phyloP scores from a whole-genome alignment of 1,284 basidiomycete genomes.

The Fomitopsis betulina region DNA sequence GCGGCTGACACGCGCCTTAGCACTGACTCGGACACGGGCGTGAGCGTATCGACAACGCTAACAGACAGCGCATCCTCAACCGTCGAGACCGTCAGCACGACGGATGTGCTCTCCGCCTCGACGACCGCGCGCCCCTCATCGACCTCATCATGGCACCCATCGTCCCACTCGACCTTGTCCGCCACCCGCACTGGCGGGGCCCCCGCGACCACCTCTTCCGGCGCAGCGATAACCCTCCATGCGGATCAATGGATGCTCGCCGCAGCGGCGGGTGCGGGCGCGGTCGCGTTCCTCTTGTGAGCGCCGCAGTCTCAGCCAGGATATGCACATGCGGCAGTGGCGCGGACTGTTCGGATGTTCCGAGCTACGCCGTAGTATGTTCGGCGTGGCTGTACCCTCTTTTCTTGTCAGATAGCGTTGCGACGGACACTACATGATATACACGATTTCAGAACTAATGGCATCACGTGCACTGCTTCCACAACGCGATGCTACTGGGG shows the following conservation, averaged over 20 bases:
- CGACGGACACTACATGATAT: too few relatives aligned
- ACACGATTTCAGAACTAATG: too few relatives aligned
- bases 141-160: not conserved
- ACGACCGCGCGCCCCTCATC: not conserved
- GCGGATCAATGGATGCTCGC: slow-evolving; percentile 1
- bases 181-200: not conserved
- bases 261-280: not conserved
- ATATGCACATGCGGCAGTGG: too few relatives aligned
- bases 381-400: too few relatives aligned
- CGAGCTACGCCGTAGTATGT: too few relatives aligned
- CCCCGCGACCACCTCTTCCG: not conserved
- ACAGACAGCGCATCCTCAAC: not conserved
- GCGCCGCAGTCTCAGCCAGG: too few relatives aligned
- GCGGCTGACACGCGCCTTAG: too few relatives aligned
- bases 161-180: not conserved
- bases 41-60: not conserved
- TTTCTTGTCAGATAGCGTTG: too few relatives aligned
- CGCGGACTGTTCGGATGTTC: too few relatives aligned
- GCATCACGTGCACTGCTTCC: too few relatives aligned
- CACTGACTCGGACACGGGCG: not conserved
- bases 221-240: not conserved
- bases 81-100: not conserved
- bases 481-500: too few relatives aligned
- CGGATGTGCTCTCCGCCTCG: not conserved
- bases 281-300: slow-evolving; percentile 1